Base-by-base conservation (phyloP, 345 rosid species). In the Camelina laxa region DNA sequence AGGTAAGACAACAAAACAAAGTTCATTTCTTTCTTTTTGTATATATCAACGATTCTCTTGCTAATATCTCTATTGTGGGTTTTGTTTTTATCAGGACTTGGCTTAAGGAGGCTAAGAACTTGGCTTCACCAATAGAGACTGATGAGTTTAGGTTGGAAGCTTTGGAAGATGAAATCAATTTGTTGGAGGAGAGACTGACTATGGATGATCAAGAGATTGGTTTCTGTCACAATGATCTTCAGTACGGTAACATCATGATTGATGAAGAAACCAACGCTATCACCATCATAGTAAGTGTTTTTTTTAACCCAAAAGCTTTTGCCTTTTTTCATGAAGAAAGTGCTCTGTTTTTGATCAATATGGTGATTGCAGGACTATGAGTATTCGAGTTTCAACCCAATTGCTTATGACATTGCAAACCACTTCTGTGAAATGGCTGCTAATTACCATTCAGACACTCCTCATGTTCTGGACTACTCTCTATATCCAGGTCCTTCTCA, bases 391-490 rank as follows among this genome's bases (percentile, higher is more conserved):
- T 90, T 80, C 80, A 95, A 95, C 75, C 97, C 97, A 7, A 63
- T 92, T 70, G 97, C 98, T 51, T 95, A 83, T 72, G 99, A 95
- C 70, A 74, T 95, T 39, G 98, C 99, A 7, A 95, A 95, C 75
- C 98, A 95, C 78, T 95, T 95, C 86, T 90, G 99, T 16, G 99
- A 90, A 80, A 92, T 92, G 98, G 89, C 81, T 11, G 98, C 96
- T 56, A 83, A 95, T 81, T 95, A 95, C 80, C 97, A 95, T 80
- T 81, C 98, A 0, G 93, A 92, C 20, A 87, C 84, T 9, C 99
- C 99, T 60, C 99, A 92, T 81, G 35, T 90, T 74, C 67, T 92
- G 50, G 96, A 95, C 78, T 89, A 81, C 65, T 78, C 75, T 68
- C 71, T 56, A 56, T 95, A 90, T 78, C 98, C 97, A 81, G 96